Evolutionary conservation across 345 rosid genomes (phyloP).

Genomic region (Hibiscus syriacus): DNA sequence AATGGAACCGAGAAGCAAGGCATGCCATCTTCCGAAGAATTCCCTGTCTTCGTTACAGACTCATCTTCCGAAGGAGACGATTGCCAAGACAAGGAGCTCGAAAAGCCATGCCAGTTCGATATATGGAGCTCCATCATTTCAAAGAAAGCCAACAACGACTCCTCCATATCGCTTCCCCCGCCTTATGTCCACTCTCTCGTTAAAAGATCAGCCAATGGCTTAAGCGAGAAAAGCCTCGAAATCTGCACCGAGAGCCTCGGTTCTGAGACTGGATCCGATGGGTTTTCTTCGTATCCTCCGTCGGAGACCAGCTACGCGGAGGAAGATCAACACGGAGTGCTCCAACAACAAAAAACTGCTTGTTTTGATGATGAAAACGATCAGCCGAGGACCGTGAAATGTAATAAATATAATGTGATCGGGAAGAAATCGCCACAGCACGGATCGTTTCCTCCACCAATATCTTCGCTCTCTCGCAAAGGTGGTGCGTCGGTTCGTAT

Average conservation of each 20-base stretch:
- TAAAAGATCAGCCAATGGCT: conserved; percentile 44
- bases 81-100: conserved; percentile 12
- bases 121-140: conserved; percentile 57
- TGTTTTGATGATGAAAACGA: conserved; percentile 18
- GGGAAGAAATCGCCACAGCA: conserved; percentile 21
- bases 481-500: conserved; percentile 53
- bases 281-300: conserved; percentile 52
- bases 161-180: conserved; percentile 27
- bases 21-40: conserved; percentile 48
- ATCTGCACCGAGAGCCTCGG: conserved; percentile 98
- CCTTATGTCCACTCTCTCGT: conserved; percentile 74
- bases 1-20: conserved; percentile 41
- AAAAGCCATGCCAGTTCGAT: conserved; percentile 35
- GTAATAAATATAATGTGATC: conserved; percentile 5
- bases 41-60: conserved; percentile 70
- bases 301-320: conserved; percentile 44
- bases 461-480: conserved; percentile 49
- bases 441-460: conserved; percentile 76
- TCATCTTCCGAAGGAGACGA: conserved; percentile 19
- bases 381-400: conserved; percentile 8
- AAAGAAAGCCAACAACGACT: conserved; percentile 32
- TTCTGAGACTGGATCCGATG: conserved; percentile 93
- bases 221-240: conserved; percentile 69
- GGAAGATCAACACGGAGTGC: conserved; percentile 10
- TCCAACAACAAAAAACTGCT: conserved; percentile 4